phyloP scores from a whole-genome alignment of 2,329 filamentous ascomycete genomes.

The Alternaria solani region DNA sequence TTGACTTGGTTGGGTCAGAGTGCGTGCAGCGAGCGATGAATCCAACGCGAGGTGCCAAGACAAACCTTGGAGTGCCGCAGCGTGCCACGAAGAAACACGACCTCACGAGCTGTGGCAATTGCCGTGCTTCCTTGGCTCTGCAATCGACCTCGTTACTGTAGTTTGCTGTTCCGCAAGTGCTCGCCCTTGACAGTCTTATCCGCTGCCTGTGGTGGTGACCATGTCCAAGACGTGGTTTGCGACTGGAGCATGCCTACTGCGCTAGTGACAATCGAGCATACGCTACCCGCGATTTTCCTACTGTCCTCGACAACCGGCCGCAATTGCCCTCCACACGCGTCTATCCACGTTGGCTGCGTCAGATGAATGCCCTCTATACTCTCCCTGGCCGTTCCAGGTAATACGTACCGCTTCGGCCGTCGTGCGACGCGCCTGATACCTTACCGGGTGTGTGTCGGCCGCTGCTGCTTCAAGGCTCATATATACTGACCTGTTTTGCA shows the following conservation, averaged over 20 bases:
- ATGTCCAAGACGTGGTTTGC: slow-evolving; percentile 6
- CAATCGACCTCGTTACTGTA: too few species aligned
- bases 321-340: slow-evolving; percentile 26
- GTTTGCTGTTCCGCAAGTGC: not conserved
- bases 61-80: slow-evolving; percentile 17
- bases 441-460: slow-evolving; percentile 21
- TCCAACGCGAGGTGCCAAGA: slow-evolving; percentile 39
- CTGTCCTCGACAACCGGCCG: slow-evolving; percentile 11
- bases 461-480: not conserved
- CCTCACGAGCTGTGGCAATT: not conserved
- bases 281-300: slow-evolving; percentile 22
- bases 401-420: slow-evolving; percentile 33
- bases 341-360: slow-evolving; percentile 23
- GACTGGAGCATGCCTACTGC: slow-evolving; percentile 11
- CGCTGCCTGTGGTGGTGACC: not conserved
- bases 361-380: slow-evolving; percentile 50
- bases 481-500: slow-evolving; percentile 3
- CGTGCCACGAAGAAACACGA: slow-evolving; percentile 13
- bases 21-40: slow-evolving; percentile 36
- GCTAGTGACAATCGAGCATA: slow-evolving; percentile 18
- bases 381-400: slow-evolving; percentile 45
- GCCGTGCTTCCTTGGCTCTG: not conserved
- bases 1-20: slow-evolving; percentile 30
- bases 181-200: not conserved
- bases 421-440: slow-evolving; percentile 22